phyloP scores from a whole-genome alignment of 805 yeast species.

The Kodamaea lidongshanica region DNA sequence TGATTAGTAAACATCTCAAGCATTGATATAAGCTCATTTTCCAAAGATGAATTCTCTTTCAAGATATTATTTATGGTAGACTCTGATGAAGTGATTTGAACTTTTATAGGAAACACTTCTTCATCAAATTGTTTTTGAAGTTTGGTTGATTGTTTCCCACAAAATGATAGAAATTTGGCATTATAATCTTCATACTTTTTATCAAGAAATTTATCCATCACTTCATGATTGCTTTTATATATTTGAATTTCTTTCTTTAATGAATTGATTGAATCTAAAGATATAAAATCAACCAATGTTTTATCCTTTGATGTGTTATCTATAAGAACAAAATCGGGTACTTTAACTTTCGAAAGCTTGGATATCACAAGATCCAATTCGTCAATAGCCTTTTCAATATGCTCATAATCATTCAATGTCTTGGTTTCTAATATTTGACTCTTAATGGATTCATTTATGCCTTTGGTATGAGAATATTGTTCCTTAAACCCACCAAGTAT shows the following conservation, averaged over 20 bases:
- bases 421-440: slow-evolving; percentile 1
- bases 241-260: slow-evolving; percentile 22
- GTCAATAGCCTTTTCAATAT: neutral
- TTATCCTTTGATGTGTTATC: slow-evolving; percentile 3
- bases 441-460: slow-evolving; percentile 14
- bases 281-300: slow-evolving; percentile 28
- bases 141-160: slow-evolving; percentile 1
- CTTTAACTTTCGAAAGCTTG: slow-evolving; percentile 1
- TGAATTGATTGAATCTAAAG: slow-evolving; percentile 24
- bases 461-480: slow-evolving; percentile 12
- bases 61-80: slow-evolving; percentile 18
- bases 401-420: neutral
- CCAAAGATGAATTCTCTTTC: slow-evolving; percentile 45
- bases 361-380: slow-evolving; percentile 4
- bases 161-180: slow-evolving; percentile 10
- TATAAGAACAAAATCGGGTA: slow-evolving; percentile 3
- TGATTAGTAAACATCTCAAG: slow-evolving; percentile 72
- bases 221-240: slow-evolving; percentile 22
- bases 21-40: slow-evolving; percentile 63
- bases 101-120: slow-evolving; percentile 4
- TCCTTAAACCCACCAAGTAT: slow-evolving; percentile 13
- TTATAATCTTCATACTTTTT: slow-evolving; percentile 13
- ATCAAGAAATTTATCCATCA: slow-evolving; percentile 14
- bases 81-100: slow-evolving; percentile 7
- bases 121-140: slow-evolving; percentile 6